phyloP scores from a whole-genome alignment of 305 asterid species.

The Fraxinus xanthoxyloides region DNA sequence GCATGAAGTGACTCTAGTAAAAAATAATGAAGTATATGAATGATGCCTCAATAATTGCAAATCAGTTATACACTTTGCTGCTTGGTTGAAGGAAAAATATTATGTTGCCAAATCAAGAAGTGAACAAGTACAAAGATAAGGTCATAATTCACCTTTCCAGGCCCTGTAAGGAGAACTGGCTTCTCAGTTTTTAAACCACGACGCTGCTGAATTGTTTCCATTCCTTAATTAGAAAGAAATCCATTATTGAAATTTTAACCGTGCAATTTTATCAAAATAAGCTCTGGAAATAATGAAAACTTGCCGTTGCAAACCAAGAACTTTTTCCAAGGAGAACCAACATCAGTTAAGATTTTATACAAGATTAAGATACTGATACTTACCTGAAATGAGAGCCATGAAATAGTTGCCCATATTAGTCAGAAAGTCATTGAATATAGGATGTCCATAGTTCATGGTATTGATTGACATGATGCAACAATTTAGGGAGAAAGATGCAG shows the following conservation, averaged over 20 bases:
- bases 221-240: conserved; percentile 42
- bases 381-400: not conserved
- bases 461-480: not conserved
- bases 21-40: not conserved
- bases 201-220: conserved; percentile 78
- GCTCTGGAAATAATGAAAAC: not conserved
- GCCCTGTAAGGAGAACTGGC: conserved; percentile 91
- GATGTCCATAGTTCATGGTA: not conserved
- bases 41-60: not conserved
- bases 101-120: not conserved
- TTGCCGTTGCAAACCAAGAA: not conserved
- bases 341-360: not conserved
- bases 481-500: not conserved
- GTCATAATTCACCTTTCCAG: conserved; percentile 66
- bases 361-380: not conserved
- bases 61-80: not conserved
- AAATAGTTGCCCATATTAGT: not conserved
- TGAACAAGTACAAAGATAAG: not conserved
- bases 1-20: not conserved
- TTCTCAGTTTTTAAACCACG: conserved; percentile 73
- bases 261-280: not conserved
- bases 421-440: not conserved
- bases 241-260: conserved; percentile 3
- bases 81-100: not conserved
- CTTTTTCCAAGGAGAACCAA: not conserved